Percentiles rank a stretch among this genome's conserved stretches.
Evolutionary conservation across 2,329 filamentous ascomycete species (phyloP).

Genomic region (Aspergillus pseudonomiae): DNA sequence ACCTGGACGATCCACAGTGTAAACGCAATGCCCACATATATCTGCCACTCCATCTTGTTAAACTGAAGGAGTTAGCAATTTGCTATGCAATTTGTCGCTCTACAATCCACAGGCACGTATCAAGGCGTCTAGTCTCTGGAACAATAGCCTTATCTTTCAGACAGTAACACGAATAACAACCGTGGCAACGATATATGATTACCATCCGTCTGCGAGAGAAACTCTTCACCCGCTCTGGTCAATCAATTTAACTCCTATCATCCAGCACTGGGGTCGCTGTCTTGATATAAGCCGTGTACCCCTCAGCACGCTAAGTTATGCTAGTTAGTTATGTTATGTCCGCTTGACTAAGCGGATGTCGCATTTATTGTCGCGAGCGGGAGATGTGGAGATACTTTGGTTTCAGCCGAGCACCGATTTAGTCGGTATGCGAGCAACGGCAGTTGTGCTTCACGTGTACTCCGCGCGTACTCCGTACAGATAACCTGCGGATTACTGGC

Average conservation of each 20-base stretch:
- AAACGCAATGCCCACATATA: not conserved
- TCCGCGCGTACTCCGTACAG: no score
- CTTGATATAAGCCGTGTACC: not conserved
- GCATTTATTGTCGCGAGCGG: not conserved
- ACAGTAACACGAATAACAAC: not conserved
- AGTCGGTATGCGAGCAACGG: not conserved
- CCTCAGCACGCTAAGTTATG: not conserved
- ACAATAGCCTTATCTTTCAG: not conserved
- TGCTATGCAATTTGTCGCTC: not conserved
- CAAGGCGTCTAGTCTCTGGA: not conserved
- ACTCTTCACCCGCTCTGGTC: not conserved
- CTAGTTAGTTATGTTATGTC: not conserved
- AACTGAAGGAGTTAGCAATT: not conserved
- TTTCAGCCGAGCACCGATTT: not conserved
- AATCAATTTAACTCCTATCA: not conserved
- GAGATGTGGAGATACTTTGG: not conserved
- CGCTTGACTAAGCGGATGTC: not conserved
- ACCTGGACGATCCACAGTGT: not conserved
- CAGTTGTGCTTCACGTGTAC: not conserved
- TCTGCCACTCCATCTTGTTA: not conserved
- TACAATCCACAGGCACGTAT: not conserved
- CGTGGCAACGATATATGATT: not conserved
- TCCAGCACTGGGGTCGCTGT: not conserved
- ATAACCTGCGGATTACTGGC: no score
- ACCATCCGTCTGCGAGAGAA: not conserved